These are phyloP conservation scores for Knufia petricola DNA, from an alignment of 2,329 filamentous ascomycete species.

Conservation along the genomic window DNA sequence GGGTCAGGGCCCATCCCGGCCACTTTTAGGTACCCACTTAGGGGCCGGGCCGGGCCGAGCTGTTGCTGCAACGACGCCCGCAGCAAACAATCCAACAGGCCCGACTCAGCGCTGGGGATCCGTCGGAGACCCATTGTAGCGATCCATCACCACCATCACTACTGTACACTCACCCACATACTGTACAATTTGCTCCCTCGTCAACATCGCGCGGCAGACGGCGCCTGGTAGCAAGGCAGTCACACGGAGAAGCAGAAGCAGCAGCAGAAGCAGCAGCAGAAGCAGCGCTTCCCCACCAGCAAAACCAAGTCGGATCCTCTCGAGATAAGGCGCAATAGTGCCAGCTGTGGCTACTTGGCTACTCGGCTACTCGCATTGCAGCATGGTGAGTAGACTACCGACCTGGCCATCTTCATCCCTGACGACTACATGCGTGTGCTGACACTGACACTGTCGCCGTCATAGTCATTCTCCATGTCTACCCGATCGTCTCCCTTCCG, in stretches of 20 bases:
- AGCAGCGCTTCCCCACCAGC: not conserved
- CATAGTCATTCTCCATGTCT: slow-evolving; percentile 52
- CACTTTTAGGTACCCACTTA: not conserved
- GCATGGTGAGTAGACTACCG: not conserved
- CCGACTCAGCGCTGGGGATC: not conserved
- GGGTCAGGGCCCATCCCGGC: not conserved
- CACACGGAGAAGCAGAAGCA: too few species aligned
- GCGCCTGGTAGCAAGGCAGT: too few species aligned
- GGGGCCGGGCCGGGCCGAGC: too few species aligned
- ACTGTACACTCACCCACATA: too few species aligned
- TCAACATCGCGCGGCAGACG: too few species aligned
- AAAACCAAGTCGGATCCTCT: not conserved
- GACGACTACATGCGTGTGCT: not conserved
- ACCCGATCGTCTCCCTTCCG: slow-evolving; percentile 61
- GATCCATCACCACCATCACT: too few species aligned
- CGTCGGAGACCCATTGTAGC: not conserved
- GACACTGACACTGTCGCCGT: too few species aligned
- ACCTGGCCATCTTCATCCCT: too few species aligned
- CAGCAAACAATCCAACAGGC: not conserved
- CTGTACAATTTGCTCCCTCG: too few species aligned
- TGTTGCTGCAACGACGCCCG: not conserved
- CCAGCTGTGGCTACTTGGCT: not conserved
- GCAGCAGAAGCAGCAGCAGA: too few species aligned
- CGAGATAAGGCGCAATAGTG: too few species aligned
- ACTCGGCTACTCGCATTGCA: not conserved